phyloP scores from a whole-genome alignment of 352 stramenopile genomes.

The Achlya hypogyna region DNA sequence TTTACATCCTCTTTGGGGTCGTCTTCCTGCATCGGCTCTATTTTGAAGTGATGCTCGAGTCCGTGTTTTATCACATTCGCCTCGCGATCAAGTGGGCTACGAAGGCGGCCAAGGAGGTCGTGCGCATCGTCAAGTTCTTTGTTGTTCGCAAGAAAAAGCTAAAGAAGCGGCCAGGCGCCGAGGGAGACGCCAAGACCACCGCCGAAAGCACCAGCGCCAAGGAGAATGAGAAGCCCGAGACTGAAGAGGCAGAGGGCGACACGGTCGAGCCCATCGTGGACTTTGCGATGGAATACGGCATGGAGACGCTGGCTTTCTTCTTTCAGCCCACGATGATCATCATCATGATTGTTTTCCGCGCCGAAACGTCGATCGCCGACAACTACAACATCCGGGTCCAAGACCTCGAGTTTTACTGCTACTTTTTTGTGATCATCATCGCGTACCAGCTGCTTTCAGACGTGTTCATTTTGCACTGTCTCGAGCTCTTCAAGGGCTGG shows the following conservation, averaged over 20 bases:
- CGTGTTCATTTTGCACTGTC: slow-evolving; percentile 91
- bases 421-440: slow-evolving; percentile 93
- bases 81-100: slow-evolving; percentile 31
- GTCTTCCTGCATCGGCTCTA: slow-evolving; percentile 92
- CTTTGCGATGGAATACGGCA: slow-evolving; percentile 87
- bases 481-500: slow-evolving; percentile 97
- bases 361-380: slow-evolving; percentile 89
- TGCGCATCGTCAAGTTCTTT: not conserved
- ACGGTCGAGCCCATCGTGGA: slow-evolving; percentile 96
- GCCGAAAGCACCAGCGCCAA: slow-evolving; percentile 1
- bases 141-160: not conserved
- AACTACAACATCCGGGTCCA: slow-evolving; percentile 95
- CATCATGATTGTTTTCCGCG: slow-evolving; percentile 92
- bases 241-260: slow-evolving; percentile 40
- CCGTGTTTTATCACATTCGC: slow-evolving; percentile 54
- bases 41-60: slow-evolving; percentile 71
- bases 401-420: slow-evolving; percentile 97
- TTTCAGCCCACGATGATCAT: slow-evolving; percentile 93
- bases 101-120: slow-evolving; percentile 33
- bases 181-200: not conserved
- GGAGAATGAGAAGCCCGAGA: slow-evolving; percentile 30
- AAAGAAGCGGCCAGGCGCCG: not conserved
- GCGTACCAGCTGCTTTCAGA: slow-evolving; percentile 92
- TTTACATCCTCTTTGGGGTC: slow-evolving; percentile 92
- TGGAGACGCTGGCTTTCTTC: slow-evolving; percentile 87